Evolutionary conservation across 345 rosid species (phyloP).

Genomic region (Eucalyptus polyanthemos): DNA sequence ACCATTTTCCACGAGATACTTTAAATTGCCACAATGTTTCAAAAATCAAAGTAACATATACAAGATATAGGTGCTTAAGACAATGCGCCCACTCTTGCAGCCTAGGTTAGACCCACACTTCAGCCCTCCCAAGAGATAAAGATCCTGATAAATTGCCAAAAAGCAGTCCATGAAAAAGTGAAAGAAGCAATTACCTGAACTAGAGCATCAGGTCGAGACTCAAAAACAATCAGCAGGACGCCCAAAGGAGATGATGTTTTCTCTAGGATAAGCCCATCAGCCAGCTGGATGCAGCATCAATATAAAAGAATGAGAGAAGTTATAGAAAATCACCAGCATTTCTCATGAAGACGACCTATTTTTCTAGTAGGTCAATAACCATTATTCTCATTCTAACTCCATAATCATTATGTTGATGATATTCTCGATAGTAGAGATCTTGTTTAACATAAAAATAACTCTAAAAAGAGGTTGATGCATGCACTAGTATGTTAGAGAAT

Average conservation of each 20-base stretch:
- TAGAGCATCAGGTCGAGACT: conserved; percentile 94
- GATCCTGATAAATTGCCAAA: not conserved
- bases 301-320: not conserved
- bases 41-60: not conserved
- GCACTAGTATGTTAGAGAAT: not conserved
- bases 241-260: conserved; percentile 96
- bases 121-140: not conserved
- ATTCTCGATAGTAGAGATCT: not conserved
- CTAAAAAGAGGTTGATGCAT: not conserved
- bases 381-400: not conserved
- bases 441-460: not conserved
- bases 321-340: not conserved
- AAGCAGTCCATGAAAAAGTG: not conserved
- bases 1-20: not conserved
- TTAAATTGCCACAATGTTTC: not conserved
- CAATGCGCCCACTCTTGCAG: not conserved
- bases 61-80: not conserved
- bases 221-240: conserved; percentile 92
- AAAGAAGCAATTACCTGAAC: conserved; percentile 55
- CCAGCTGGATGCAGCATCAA: conserved; percentile 39
- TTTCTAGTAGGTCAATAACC: not conserved
- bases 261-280: conserved; percentile 90
- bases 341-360: not conserved
- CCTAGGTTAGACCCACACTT: not conserved
- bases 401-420: not conserved